Percentiles rank a stretch among this genome's conserved stretches.
Conservation (phyloP, 2,329 filamentous ascomycete genomes). For the Aureobasidium zeae region DNA sequence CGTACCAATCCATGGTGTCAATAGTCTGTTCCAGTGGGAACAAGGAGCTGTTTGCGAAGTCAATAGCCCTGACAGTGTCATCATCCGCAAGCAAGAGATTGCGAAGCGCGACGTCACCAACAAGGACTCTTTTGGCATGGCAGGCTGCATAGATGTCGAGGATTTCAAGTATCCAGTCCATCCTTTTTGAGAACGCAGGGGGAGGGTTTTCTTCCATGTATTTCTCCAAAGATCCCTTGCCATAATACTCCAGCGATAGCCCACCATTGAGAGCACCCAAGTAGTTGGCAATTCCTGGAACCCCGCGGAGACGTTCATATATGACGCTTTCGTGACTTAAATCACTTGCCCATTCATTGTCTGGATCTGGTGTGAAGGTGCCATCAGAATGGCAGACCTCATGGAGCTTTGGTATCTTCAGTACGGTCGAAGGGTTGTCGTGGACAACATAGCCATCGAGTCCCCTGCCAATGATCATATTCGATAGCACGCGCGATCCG, state of each 20-base stretch:
- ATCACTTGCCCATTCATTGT: not conserved
- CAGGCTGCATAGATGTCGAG: not conserved
- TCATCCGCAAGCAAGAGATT: constrained; percentile 1
- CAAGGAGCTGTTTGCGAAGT: not conserved
- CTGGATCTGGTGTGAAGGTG: not conserved
- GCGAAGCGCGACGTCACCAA: not conserved
- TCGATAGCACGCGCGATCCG: not conserved
- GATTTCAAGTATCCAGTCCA: not conserved
- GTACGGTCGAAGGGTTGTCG: not conserved
- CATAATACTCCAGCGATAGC: not conserved
- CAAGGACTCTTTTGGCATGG: not conserved
- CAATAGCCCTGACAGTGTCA: not conserved
- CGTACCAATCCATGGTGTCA: not conserved
- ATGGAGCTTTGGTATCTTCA: not conserved
- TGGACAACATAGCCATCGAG: not conserved
- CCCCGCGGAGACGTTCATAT: not conserved
- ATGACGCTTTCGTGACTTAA: not conserved
- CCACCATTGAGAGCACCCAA: not conserved
- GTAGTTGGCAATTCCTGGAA: not conserved
- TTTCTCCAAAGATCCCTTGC: not conserved
- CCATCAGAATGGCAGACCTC: not conserved
- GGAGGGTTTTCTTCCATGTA: not conserved
- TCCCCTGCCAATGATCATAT: not conserved
- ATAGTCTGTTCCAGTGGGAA: not conserved
- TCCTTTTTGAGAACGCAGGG: not conserved